phyloP scores from a whole-genome alignment of 768 basidiomycete species.

The Lactarius tabidus region DNA sequence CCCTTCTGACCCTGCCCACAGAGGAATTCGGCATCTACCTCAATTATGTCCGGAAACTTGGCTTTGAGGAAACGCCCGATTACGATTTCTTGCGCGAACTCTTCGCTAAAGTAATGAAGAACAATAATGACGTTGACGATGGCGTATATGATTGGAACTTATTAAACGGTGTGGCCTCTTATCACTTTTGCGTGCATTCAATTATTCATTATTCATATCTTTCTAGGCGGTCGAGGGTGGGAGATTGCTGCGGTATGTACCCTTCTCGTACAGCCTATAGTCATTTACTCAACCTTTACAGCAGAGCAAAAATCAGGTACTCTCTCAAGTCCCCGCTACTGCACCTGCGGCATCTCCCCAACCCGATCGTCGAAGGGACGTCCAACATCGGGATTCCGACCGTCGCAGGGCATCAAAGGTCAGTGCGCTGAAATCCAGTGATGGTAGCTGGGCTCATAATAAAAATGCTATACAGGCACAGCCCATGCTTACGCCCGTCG shows the following conservation, averaged over 20 bases:
- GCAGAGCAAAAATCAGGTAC: slow-evolving; percentile 61
- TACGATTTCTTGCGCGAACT: slow-evolving; percentile 97
- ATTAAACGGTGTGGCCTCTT: slow-evolving; percentile 57
- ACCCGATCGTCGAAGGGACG: slow-evolving; percentile 55
- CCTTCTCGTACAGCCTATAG: not conserved
- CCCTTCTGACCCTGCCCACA: slow-evolving; percentile 34
- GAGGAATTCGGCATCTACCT: slow-evolving; percentile 99
- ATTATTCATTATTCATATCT: not conserved
- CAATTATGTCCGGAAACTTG: slow-evolving; percentile 98
- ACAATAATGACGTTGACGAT: slow-evolving; percentile 86
- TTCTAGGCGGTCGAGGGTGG: slow-evolving; percentile 87
- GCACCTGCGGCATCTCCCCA: slow-evolving; percentile 40
- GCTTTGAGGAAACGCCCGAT: slow-evolving; percentile 98
- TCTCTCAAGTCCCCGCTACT: slow-evolving; percentile 60
- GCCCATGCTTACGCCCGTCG: slow-evolving; percentile 53
- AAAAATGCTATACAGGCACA: slow-evolving; percentile 51
- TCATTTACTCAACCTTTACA: not conserved
- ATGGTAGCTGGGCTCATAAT: slow-evolving; percentile 66
- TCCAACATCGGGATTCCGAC: slow-evolving; percentile 52
- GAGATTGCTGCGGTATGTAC: slow-evolving; percentile 69
- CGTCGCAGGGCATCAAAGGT: slow-evolving; percentile 59
- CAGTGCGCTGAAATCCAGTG: slow-evolving; percentile 57
- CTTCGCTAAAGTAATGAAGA: slow-evolving; percentile 92
- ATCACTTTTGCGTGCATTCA: slow-evolving; percentile 1
- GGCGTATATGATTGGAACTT: slow-evolving; percentile 96